Evolutionary conservation across 768 basidiomycete genomes (phyloP), one percentile per base, ranked within the genome.

Genomic region (Hygrocybe coccinea): DNA sequence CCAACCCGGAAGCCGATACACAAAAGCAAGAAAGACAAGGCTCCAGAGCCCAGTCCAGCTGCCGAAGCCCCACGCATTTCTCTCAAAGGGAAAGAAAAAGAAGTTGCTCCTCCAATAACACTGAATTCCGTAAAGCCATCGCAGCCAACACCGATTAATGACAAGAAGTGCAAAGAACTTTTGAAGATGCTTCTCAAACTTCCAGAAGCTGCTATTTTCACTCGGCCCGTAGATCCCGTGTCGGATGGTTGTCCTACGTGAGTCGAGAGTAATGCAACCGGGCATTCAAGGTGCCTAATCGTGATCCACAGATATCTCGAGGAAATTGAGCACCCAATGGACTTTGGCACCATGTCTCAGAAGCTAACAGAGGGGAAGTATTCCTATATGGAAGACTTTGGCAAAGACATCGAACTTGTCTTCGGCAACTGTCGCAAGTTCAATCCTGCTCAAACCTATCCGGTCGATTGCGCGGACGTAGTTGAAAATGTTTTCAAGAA

Each of bases 251-350:
- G 89, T 68, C 93, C 95, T 46, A 94, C 92, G 91, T 95, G 66
- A 72, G 88, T 79, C 9, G 10, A 24, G 6, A n/a, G 3, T 9
- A 54, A n/a, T n/a, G n/a, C n/a, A 1, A 7, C 17, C 1, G 17
- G 19, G 12, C 10, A 17, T 34, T 21, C 17, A 7, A 11, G 9
- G 14, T 34, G 24, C 14, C 34, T 54, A 10, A 37, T 35, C 15
- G 64, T 41, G n/a, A 59, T 21, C 37, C 52, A 15, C 62, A 97
- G 93, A 17, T 98, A 98, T 69, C 84, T 89, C 58, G 84, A 95
- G 4, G 95, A 97, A 71, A 95, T 98, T 65, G 72, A 81, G 57
- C 74, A 88, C 60, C 95, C 95, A 5, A 97, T 97, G 95, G 94
- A 97, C 71, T 85, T 97, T 51, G 83, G 82, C 8, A 95, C 95